Percentiles rank a stretch among this genome's conserved stretches.
These are phyloP conservation scores for Blastosporella zonata DNA, from an alignment of 1,284 basidiomycete genomes.

Conservation along the genomic window DNA sequence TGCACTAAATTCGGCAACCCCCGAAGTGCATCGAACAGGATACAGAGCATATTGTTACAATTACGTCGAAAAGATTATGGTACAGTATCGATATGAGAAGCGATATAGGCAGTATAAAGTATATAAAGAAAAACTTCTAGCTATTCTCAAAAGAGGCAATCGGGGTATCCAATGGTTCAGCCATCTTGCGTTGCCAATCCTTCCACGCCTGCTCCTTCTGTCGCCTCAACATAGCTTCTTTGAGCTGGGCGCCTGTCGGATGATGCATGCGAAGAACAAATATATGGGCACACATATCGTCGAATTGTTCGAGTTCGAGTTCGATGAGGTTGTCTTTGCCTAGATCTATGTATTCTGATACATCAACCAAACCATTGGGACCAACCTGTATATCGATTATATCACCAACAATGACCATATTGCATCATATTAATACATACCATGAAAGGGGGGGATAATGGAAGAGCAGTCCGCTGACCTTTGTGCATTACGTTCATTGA, in stretches of 20 bases:
- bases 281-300: constrained; percentile 33
- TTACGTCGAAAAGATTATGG: background rate
- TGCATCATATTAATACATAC: constrained; percentile 22
- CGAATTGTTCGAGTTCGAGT: constrained; percentile 31
- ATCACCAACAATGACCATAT: background rate
- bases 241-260: constrained; percentile 37
- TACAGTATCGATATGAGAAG: background rate
- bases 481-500: constrained; percentile 28
- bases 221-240: constrained; percentile 24
- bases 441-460: constrained; percentile 36
- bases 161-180: constrained; percentile 23
- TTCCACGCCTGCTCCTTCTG: constrained; percentile 36
- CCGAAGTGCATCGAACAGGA: background rate
- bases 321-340: constrained; percentile 37
- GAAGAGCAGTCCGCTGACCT: constrained; percentile 18
- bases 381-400: constrained; percentile 34
- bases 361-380: constrained; percentile 39
- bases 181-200: constrained; percentile 28
- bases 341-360: constrained; percentile 32
- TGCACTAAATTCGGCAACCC: constrained; percentile 1
- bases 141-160: constrained; percentile 1
- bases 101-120: background rate
- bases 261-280: constrained; percentile 39
- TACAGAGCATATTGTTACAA: background rate
- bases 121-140: background rate